phyloP scores from a whole-genome alignment of 2,329 filamentous ascomycete species.

The Lomentospora prolificans region DNA sequence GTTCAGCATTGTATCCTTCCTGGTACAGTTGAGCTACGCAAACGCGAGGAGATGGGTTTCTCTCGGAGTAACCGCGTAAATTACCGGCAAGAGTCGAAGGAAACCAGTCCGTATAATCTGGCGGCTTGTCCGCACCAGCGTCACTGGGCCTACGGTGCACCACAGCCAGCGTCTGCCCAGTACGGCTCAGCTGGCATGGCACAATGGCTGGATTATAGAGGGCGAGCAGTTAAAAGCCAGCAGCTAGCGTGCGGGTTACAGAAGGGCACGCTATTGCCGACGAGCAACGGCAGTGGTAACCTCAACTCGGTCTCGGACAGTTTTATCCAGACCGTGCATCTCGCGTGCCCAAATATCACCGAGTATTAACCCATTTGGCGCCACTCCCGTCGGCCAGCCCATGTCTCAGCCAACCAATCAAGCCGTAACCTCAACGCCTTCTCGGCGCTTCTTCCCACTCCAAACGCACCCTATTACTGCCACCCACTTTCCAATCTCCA shows the following conservation, averaged over 20 bases:
- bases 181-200: background rate
- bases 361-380: conserved; percentile 5
- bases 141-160: too few species aligned
- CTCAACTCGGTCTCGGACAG: background rate
- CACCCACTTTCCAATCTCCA: background rate
- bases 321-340: conserved; percentile 8
- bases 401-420: conserved; percentile 3
- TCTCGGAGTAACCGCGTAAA: too few species aligned
- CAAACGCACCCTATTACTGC: background rate
- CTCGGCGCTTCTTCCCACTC: conserved; percentile 8
- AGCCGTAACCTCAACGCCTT: background rate
- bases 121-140: too few species aligned
- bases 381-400: background rate
- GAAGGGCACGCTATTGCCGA: background rate
- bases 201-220: background rate
- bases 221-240: background rate
- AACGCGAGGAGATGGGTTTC: too few species aligned
- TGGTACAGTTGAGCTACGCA: too few species aligned
- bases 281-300: background rate
- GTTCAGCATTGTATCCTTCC: too few species aligned
- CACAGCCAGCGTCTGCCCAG: background rate
- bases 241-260: too few species aligned
- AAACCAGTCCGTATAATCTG: too few species aligned
- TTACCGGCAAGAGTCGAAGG: too few species aligned
- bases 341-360: conserved; percentile 6